phyloP scores from a whole-genome alignment of 1,284 basidiomycete genomes.

The Taiwanofungus camphoratus region DNA sequence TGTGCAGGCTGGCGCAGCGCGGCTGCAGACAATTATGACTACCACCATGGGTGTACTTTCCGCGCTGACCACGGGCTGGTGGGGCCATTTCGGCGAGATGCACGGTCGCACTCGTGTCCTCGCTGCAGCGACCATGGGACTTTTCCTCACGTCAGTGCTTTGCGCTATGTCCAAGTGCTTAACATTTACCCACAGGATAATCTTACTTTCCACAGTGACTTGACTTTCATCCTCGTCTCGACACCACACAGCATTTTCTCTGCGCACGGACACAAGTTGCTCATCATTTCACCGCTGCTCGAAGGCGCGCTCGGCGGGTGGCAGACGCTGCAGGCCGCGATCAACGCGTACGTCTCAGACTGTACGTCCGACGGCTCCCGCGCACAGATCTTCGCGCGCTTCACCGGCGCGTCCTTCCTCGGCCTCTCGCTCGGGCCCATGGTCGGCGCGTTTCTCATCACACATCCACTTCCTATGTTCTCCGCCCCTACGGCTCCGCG shows the following conservation, averaged over 20 bases:
- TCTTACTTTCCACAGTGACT: conserved; percentile 46
- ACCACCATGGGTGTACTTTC: conserved; percentile 78
- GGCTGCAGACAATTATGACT: conserved; percentile 66
- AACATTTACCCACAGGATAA: conserved; percentile 2
- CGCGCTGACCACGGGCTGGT: conserved; percentile 83
- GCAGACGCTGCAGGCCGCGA: conserved; percentile 72
- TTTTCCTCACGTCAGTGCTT: conserved; percentile 65
- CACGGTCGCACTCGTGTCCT: conserved; percentile 76
- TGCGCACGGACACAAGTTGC: conserved; percentile 62
- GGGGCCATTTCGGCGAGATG: conserved; percentile 79
- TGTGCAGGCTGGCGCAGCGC: conserved; percentile 63
- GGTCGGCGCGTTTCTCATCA: conserved; percentile 68
- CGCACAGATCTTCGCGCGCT: conserved; percentile 75
- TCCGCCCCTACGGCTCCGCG: conserved; percentile 28
- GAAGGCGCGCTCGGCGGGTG: conserved; percentile 88
- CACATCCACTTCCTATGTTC: conserved; percentile 40
- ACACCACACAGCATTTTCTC: conserved; percentile 61
- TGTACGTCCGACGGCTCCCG: conserved; percentile 82
- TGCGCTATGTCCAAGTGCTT: neutral
- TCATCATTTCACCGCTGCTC: conserved; percentile 76
- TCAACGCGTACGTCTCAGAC: conserved; percentile 82
- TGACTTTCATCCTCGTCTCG: conserved; percentile 74
- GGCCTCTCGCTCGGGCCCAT: conserved; percentile 73
- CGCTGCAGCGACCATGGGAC: conserved; percentile 61
- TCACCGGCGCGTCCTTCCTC: conserved; percentile 64